These are phyloP conservation scores for Echites panduratus DNA, from an alignment of 257 asterid species.

Conservation along the genomic window DNA sequence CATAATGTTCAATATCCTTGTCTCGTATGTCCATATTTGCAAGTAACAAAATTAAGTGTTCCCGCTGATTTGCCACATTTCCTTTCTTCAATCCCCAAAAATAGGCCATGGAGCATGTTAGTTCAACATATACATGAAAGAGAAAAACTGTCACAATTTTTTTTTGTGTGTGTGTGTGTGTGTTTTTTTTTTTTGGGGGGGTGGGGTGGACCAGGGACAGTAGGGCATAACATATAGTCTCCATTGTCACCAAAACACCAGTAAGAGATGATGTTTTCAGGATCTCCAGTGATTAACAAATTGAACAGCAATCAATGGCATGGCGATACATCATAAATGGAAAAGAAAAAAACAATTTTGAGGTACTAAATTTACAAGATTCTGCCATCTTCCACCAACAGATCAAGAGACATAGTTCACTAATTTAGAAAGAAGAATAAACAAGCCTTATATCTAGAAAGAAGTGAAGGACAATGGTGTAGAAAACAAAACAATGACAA, in stretches of 20 bases:
- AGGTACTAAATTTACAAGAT: neutral
- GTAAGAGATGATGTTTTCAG: neutral
- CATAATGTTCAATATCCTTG: conserved; percentile 47
- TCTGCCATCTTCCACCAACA: neutral
- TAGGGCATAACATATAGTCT: too few relatives aligned
- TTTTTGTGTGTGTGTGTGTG: too few relatives aligned
- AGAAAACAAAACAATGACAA: neutral
- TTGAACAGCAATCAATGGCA: neutral
- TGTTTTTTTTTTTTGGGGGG: neutral
- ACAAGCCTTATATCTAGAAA: neutral
- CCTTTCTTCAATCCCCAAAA: conserved; percentile 69
- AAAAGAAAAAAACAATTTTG: neutral
- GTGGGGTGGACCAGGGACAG: too few relatives aligned
- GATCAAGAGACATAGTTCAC: neutral
- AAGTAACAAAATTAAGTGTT: conserved; percentile 88
- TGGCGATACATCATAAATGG: neutral
- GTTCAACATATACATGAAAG: conserved; percentile 4
- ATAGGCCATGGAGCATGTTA: conserved; percentile 24
- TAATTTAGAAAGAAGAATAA: neutral
- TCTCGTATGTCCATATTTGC: conserved; percentile 89
- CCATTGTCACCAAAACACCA: neutral
- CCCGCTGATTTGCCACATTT: conserved; percentile 96
- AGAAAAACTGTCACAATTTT: neutral
- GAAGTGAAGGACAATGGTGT: neutral
- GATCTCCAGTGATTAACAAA: neutral